Evolutionary conservation across 2,329 filamentous ascomycete species (phyloP).

Genomic region (Clonostachys rhizophaga): DNA sequence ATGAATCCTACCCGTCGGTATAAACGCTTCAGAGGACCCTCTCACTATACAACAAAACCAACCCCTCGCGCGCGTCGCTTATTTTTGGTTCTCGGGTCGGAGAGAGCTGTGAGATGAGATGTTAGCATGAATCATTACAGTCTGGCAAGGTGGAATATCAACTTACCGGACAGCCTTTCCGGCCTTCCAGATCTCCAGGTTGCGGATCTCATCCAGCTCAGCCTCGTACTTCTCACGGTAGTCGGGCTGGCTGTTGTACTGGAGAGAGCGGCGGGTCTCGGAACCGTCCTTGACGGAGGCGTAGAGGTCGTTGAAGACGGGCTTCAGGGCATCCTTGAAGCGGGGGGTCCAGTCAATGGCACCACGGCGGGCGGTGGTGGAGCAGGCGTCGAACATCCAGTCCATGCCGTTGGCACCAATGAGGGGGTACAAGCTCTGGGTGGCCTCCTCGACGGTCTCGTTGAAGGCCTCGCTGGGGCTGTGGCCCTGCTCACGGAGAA

Average conservation of each 20-base stretch:
- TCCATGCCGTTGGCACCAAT: slow-evolving; percentile 99
- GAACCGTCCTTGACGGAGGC: slow-evolving; percentile 84
- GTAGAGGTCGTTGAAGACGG: slow-evolving; percentile 97
- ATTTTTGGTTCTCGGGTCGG: slow-evolving; percentile 83
- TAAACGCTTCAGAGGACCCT: slow-evolving; percentile 2
- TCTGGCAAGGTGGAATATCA: neutral
- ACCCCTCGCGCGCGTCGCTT: slow-evolving; percentile 20
- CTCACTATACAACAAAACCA: neutral
- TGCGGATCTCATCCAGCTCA: slow-evolving; percentile 97
- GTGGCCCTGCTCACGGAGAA: slow-evolving; percentile 98
- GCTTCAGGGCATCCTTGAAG: slow-evolving; percentile 99
- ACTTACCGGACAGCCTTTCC: slow-evolving; percentile 90
- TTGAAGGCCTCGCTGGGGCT: slow-evolving; percentile 98
- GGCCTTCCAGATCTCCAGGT: slow-evolving; percentile 98
- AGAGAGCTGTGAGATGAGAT: slow-evolving; percentile 49
- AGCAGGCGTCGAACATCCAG: slow-evolving; percentile 99
- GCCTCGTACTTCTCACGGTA: slow-evolving; percentile 97
- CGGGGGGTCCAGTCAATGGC: slow-evolving; percentile 97
- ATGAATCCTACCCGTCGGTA: neutral
- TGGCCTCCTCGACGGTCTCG: slow-evolving; percentile 99
- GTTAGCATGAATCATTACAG: slow-evolving; percentile 9
- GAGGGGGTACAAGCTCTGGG: slow-evolving; percentile 94
- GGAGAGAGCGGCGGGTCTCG: slow-evolving; percentile 94
- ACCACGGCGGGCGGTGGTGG: slow-evolving; percentile 94
- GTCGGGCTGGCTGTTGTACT: slow-evolving; percentile 93